Conservation (phyloP, 805 yeast genomes). For the Metschnikowia arizonensis region DNA sequence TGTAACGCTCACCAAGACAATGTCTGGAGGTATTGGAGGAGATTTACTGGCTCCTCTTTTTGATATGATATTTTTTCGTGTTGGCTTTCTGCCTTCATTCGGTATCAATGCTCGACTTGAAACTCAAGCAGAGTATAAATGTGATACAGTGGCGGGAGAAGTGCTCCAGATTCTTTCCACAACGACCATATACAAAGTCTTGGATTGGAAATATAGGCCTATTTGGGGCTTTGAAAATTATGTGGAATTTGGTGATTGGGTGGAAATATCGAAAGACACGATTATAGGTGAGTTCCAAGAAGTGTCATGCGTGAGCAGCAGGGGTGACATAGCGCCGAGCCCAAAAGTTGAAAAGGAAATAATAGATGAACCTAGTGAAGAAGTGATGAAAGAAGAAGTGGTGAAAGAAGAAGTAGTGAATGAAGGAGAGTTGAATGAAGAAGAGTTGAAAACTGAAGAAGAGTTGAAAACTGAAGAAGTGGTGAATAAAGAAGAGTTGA, state of each 20-base stretch:
- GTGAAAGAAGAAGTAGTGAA: too few relatives aligned
- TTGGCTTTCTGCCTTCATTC: neutral
- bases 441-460: too few relatives aligned
- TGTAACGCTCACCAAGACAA: neutral
- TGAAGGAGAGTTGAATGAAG: too few relatives aligned
- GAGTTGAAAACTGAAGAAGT: too few relatives aligned
- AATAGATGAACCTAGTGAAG: too few relatives aligned
- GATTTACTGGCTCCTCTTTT: constrained; percentile 3
- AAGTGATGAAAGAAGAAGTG: too few relatives aligned
- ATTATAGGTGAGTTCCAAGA: constrained; percentile 3
- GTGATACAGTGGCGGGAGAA: constrained; percentile 8
- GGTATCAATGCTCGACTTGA: neutral
- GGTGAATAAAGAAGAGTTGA: too few relatives aligned
- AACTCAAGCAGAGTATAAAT: constrained; percentile 11
- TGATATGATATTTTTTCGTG: constrained; percentile 2
- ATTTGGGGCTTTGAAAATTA: neutral
- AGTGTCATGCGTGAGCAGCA: constrained; percentile 8
- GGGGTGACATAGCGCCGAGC: neutral
- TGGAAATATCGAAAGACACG: neutral
- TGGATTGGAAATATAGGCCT: constrained; percentile 9
- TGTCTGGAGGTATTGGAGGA: neutral
- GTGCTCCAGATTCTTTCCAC: constrained; percentile 9
- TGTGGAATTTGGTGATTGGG: constrained; percentile 5
- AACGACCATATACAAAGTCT: constrained; percentile 4
- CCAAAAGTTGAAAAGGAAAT: too few relatives aligned